These are phyloP conservation scores for Cyclotella sp. DNA, from an alignment of 108 stramenopile genomes.

Conservation along the genomic window DNA sequence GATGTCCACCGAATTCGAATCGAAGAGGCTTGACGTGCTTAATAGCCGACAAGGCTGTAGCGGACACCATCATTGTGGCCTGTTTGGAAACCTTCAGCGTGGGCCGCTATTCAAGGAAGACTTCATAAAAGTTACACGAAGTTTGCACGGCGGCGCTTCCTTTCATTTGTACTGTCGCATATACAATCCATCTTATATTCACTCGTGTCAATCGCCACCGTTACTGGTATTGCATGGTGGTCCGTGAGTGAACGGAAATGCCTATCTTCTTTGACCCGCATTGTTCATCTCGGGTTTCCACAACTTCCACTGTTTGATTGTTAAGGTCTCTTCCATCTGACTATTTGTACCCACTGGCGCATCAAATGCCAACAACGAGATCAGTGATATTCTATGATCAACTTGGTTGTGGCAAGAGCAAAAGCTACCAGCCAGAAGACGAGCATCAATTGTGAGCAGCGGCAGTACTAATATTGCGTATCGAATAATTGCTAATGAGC, in stretches of 20 bases:
- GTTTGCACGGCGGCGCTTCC: slow-evolving; percentile 7
- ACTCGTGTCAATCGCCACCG: slow-evolving; percentile 43
- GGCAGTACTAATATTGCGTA: neutral
- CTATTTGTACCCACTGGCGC: slow-evolving; percentile 48
- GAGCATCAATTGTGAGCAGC: slow-evolving; percentile 36
- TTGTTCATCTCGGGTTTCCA: neutral
- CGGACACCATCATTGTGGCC: slow-evolving; percentile 8
- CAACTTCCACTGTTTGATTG: neutral
- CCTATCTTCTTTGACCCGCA: neutral
- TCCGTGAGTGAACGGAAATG: slow-evolving; percentile 33
- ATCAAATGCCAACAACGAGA: slow-evolving; percentile 46
- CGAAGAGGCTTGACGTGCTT: neutral
- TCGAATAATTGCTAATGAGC: neutral
- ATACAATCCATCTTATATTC: slow-evolving; percentile 45
- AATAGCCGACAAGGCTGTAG: neutral
- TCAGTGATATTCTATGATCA: slow-evolving; percentile 61
- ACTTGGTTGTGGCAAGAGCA: slow-evolving; percentile 55
- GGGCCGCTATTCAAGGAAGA: slow-evolving; percentile 46
- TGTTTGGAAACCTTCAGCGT: slow-evolving; percentile 29
- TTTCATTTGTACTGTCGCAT: slow-evolving; percentile 41
- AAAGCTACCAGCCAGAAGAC: slow-evolving; percentile 38
- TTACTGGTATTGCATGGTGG: slow-evolving; percentile 52
- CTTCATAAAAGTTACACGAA: slow-evolving; percentile 31
- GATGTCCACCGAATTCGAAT: too few relatives aligned
- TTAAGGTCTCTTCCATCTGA: slow-evolving; percentile 53